Evolutionary conservation across 257 asterid species (phyloP).

Genomic region (Solanum bukasovii): DNA sequence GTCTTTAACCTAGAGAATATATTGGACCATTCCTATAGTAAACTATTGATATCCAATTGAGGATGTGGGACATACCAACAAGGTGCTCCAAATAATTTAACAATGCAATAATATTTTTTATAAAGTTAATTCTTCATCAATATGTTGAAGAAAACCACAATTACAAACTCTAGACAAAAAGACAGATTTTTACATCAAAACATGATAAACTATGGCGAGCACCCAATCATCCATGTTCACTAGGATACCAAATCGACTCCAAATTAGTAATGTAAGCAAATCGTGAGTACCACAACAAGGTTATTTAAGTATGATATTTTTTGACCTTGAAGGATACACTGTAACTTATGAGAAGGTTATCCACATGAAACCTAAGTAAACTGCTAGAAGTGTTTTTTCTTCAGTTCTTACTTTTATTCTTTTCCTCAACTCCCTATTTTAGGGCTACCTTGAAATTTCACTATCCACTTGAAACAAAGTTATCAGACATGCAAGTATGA

Average conservation of each 20-base stretch:
- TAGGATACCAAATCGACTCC: background rate
- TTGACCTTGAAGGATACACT: background rate
- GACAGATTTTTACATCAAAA: background rate
- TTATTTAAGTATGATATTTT: background rate
- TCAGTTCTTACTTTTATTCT: background rate
- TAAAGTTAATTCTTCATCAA: background rate
- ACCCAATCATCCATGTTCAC: background rate
- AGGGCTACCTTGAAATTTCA: background rate
- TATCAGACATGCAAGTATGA: background rate
- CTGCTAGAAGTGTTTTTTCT: background rate
- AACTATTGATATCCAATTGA: background rate
- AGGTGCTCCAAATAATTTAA: background rate
- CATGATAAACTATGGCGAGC: background rate
- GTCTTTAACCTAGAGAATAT: background rate
- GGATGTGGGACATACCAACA: background rate
- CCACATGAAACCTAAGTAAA: background rate
- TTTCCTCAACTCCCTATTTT: background rate
- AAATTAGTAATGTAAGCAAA: background rate
- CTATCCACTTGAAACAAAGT: background rate
- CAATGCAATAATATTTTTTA: background rate
- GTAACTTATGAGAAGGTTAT: background rate
- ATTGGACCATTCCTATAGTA: background rate
- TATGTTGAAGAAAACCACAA: background rate
- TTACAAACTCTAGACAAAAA: background rate
- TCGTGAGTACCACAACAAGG: background rate